A percentile compares a stretch with the other conserved stretches of the same genome.
Evolutionary conservation across 2,329 filamentous ascomycete species (phyloP).

Genomic region (Trichoderma koningii): DNA sequence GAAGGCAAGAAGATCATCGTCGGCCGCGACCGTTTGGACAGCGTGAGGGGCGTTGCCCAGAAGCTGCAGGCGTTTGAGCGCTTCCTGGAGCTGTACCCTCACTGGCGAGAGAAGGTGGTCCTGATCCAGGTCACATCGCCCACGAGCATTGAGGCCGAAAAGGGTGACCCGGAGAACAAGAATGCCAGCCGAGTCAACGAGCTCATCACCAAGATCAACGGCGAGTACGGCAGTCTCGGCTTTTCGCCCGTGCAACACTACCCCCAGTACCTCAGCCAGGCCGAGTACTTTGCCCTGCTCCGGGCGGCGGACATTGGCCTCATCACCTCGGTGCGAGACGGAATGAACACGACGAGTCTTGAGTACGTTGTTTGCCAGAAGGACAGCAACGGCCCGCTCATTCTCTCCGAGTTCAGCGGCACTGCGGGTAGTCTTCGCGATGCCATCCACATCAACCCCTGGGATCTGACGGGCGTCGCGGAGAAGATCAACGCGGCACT

Average conservation of each 20-base stretch:
- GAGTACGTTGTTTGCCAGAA: slow-evolving; percentile 94
- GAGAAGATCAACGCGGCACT: slow-evolving; percentile 80
- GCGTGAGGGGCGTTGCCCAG: slow-evolving; percentile 89
- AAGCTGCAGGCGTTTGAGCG: slow-evolving; percentile 93
- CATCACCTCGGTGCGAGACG: slow-evolving; percentile 93
- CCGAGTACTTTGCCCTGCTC: slow-evolving; percentile 94
- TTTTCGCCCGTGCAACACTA: slow-evolving; percentile 94
- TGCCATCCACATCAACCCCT: slow-evolving; percentile 95
- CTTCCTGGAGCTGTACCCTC: slow-evolving; percentile 85
- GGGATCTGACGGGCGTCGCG: slow-evolving; percentile 84
- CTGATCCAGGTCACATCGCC: slow-evolving; percentile 94
- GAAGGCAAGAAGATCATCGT: slow-evolving; percentile 93
- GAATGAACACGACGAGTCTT: slow-evolving; percentile 96
- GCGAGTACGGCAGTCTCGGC: slow-evolving; percentile 80
- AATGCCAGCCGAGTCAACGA: slow-evolving; percentile 88
- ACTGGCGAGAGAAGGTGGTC: slow-evolving; percentile 90
- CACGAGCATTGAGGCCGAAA: slow-evolving; percentile 75
- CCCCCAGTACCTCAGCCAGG: slow-evolving; percentile 84
- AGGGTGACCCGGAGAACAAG: slow-evolving; percentile 75
- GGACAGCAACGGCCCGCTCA: slow-evolving; percentile 81
- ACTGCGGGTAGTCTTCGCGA: slow-evolving; percentile 82
- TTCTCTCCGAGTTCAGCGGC: slow-evolving; percentile 94
- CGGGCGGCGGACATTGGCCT: slow-evolving; percentile 87
- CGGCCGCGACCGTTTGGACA: slow-evolving; percentile 89
- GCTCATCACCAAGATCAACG: slow-evolving; percentile 88